phyloP scores from a whole-genome alignment of 768 basidiomycete genomes.

The Galerina marginata region DNA sequence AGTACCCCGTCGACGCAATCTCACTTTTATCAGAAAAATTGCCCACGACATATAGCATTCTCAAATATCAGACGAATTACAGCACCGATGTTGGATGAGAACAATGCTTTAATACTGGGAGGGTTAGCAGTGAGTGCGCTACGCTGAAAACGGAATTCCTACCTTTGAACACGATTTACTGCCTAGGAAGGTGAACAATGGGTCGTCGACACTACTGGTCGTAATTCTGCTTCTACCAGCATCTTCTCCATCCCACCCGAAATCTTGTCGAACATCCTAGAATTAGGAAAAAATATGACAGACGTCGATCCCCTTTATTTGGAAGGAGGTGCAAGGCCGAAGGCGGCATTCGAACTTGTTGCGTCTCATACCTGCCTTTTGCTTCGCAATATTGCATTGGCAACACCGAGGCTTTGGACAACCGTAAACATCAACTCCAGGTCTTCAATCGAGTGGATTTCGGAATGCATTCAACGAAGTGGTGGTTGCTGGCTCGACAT shows the following conservation, averaged over 20 bases:
- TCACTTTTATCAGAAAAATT: no score
- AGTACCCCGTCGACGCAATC: no score
- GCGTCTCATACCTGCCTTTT: conserved; percentile 44
- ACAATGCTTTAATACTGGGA: no score
- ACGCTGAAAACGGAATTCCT: no score
- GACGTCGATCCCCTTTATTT: conserved; percentile 18
- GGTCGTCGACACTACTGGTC: not conserved
- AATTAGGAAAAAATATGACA: conserved; percentile 29
- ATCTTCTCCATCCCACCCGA: conserved; percentile 37
- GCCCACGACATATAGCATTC: no score
- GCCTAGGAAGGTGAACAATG: no score
- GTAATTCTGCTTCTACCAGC: conserved; percentile 7
- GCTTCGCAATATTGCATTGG: conserved; percentile 45
- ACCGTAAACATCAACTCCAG: conserved; percentile 34
- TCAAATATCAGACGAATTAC: no score
- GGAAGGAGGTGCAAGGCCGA: not conserved
- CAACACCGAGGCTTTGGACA: conserved; percentile 46
- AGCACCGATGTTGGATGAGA: no score
- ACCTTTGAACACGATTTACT: no score
- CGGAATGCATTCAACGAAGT: conserved; percentile 41
- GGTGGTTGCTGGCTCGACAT: conserved; percentile 36
- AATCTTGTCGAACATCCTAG: conserved; percentile 38
- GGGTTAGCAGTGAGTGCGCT: no score
- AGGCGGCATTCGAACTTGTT: conserved; percentile 40
- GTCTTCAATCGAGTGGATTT: conserved; percentile 25